These are phyloP conservation scores for Leccinellum albellum DNA, from an alignment of 768 basidiomycete species.

Conservation along the genomic window DNA sequence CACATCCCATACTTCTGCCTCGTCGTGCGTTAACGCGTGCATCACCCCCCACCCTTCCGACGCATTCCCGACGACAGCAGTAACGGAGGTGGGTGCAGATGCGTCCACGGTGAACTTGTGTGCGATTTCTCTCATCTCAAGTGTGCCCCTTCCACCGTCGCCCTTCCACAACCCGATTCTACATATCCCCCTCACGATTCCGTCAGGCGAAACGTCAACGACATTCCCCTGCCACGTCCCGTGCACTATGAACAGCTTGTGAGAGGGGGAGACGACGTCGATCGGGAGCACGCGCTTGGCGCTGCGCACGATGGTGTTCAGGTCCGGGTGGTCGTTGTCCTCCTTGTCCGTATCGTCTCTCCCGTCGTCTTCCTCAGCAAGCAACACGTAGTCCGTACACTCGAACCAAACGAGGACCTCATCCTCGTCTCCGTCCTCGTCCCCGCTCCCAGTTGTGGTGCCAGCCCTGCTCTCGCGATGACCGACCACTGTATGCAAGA, in stretches of 20 bases:
- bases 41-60: slow-evolving; percentile 5
- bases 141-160: not conserved
- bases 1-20: too few relatives aligned
- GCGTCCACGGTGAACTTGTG: slow-evolving; percentile 20
- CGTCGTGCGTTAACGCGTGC: slow-evolving; percentile 1
- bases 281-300: slow-evolving; percentile 7
- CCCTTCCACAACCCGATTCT: not conserved
- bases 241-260: slow-evolving; percentile 8
- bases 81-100: not conserved
- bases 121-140: not conserved
- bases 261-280: not conserved
- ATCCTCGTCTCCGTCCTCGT: not conserved
- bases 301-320: slow-evolving; percentile 9
- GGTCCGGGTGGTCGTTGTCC: not conserved
- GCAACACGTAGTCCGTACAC: slow-evolving; percentile 17
- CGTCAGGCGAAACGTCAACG: slow-evolving; percentile 12
- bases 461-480: too few relatives aligned
- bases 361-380: not conserved
- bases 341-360: not conserved
- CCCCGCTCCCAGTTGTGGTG: too few relatives aligned
- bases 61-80: slow-evolving; percentile 9
- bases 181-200: slow-evolving; percentile 14
- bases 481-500: too few relatives aligned
- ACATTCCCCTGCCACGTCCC: slow-evolving; percentile 15
- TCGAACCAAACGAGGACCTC: not conserved